A percentile compares a stretch with the other conserved stretches of the same genome.
These are phyloP conservation scores for Acacia confusa DNA, from an alignment of 306 rosid genomes.

Conservation along the genomic window DNA sequence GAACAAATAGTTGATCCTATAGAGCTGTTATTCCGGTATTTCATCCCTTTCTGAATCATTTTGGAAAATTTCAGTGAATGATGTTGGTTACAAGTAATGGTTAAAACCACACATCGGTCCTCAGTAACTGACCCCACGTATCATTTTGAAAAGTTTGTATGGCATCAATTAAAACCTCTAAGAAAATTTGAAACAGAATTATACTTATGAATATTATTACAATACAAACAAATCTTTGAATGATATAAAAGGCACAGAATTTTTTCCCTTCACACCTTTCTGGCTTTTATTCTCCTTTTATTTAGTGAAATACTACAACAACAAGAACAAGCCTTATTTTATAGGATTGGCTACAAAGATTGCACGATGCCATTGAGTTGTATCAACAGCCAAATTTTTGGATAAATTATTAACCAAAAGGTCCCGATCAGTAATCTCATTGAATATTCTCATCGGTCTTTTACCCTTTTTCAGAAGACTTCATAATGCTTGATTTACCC, in stretches of 20 bases:
- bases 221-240: not conserved
- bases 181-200: not conserved
- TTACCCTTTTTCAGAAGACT: no score
- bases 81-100: not conserved
- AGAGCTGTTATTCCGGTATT: conserved; percentile 62
- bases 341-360: no score
- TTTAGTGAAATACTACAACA: not conserved
- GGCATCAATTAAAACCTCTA: not conserved
- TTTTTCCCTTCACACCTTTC: not conserved
- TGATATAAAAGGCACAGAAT: not conserved
- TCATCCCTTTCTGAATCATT: not conserved
- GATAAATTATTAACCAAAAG: no score
- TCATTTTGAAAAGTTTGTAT: not conserved
- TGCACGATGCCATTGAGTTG: no score
- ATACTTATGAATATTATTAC: not conserved
- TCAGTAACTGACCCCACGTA: not conserved
- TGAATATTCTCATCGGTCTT: no score
- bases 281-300: not conserved
- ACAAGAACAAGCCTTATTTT: no score
- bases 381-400: no score
- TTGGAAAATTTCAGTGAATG: not conserved
- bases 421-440: no score
- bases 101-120: not conserved
- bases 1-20: conserved; percentile 62
- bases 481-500: no score